Evolutionary conservation across 441 rosid species (phyloP), one percentile per base, ranked within the genome.

Genomic region (Kokia cookei): DNA sequence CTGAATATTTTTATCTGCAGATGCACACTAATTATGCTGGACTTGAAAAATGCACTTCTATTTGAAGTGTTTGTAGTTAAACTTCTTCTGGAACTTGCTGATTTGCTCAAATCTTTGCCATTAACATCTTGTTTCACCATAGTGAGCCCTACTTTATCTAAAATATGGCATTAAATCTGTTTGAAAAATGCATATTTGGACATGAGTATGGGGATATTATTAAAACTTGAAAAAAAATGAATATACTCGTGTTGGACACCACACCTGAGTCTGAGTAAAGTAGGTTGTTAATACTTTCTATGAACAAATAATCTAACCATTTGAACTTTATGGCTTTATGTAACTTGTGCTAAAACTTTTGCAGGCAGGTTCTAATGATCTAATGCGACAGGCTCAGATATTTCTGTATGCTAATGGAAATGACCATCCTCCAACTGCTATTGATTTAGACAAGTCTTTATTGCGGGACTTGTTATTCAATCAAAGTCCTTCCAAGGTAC

Each of bases 401-500:
- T 93, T 95, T 86, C 65, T 88, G 73, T 91, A 93, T 78, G 85
- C 86, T 61, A 90, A 93, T 76, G 99, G 99, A 74, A 93, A 83
- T 60, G 82, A 79, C 76, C 80, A 78, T 48, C 91, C 96, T 78
- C 97, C 99, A 42, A 93, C 99, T 1, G 96, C 97, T 12, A 89
- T 93, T 62, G 92, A 95, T 63, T 84, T 95, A 8, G 90, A 95
- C 78, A 95, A 86, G 75, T 85, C 97, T 65, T 77, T 95, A 72
- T 78, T 88, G 60, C 84, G 77, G 77, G 97, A 93, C 15, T 82
- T 91, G 76, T 77, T 93, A 58, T 93, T 91, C 80, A 91, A 95
- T 80, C 94, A 87, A 78, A 87, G 95, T 75, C 92, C 95, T 64
- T 75, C 91, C 48, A 95, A 95, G 91, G 99, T 93, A 86, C 19